Evolutionary conservation across 2,329 filamentous ascomycete species (phyloP).

Genomic region (Capronia coronata): DNA sequence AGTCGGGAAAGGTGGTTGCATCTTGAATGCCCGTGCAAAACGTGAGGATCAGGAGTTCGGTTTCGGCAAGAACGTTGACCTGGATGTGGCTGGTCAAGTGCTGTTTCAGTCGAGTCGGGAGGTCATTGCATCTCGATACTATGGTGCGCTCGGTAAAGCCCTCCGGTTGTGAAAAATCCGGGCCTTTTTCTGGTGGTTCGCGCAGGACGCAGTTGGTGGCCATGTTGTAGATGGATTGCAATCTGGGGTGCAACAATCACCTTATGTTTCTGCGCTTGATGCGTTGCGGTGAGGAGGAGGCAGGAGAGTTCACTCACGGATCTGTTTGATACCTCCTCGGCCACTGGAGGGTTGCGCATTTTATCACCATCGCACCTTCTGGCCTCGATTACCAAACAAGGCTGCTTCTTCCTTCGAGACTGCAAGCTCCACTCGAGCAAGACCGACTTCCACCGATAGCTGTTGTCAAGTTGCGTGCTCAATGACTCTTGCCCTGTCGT

Average conservation of each 20-base stretch:
- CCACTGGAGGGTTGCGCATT: background rate
- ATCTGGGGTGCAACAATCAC: background rate
- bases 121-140: background rate
- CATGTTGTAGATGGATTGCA: background rate
- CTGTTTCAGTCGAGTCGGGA: conserved; percentile 2
- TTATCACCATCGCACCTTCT: background rate
- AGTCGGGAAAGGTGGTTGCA: conserved; percentile 55
- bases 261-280: background rate
- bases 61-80: conserved; percentile 27
- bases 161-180: background rate
- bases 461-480: background rate
- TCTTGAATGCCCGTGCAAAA: conserved; percentile 44
- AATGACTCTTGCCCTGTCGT: background rate
- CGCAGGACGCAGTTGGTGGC: background rate
- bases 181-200: background rate
- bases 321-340: background rate
- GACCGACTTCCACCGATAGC: background rate
- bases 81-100: conserved; percentile 17
- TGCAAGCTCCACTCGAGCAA: background rate
- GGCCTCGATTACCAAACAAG: background rate
- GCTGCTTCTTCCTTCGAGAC: background rate
- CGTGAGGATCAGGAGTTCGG: conserved; percentile 36
- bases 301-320: background rate
- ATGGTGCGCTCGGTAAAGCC: background rate
- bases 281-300: background rate